Conservation (phyloP, 73 alveolate genomes). For the Tetrahymena malaccensis region DNA sequence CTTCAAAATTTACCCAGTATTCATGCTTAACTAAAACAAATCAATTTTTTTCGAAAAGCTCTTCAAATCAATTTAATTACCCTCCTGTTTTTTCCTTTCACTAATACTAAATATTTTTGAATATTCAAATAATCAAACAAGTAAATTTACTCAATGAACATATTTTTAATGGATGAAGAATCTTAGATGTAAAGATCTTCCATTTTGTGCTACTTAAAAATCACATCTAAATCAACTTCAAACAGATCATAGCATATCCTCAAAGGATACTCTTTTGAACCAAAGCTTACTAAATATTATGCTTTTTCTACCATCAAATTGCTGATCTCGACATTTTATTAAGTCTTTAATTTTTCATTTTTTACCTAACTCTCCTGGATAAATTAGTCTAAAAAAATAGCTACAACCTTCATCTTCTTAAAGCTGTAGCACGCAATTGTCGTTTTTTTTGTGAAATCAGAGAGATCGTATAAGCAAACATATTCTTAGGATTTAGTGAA, state of each 20-base stretch:
- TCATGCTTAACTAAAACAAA: not conserved
- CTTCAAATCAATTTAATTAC: not conserved
- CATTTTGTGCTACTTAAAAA: not conserved
- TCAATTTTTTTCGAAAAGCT: not conserved
- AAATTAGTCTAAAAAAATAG: too few relatives aligned
- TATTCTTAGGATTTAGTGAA: not conserved
- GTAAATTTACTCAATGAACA: not conserved
- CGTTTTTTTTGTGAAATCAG: not conserved
- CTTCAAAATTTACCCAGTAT: not conserved
- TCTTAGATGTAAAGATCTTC: not conserved
- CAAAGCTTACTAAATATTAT: not conserved
- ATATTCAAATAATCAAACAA: too few relatives aligned
- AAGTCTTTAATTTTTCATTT: not conserved
- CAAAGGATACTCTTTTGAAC: not conserved
- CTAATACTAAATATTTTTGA: not conserved
- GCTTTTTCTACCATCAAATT: not conserved
- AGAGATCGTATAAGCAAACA: not conserved
- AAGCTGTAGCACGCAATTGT: not conserved
- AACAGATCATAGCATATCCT: not conserved
- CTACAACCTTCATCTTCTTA: not conserved
- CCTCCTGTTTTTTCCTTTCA: not conserved
- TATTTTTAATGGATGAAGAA: not conserved
- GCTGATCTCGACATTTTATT: not conserved
- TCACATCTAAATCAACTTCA: not conserved
- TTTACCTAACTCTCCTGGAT: not conserved